Evolutionary conservation across 2,329 filamentous ascomycete species (phyloP), one percentile per base, ranked within the genome.

Genomic region (Ceratocystiopsis sp.): DNA sequence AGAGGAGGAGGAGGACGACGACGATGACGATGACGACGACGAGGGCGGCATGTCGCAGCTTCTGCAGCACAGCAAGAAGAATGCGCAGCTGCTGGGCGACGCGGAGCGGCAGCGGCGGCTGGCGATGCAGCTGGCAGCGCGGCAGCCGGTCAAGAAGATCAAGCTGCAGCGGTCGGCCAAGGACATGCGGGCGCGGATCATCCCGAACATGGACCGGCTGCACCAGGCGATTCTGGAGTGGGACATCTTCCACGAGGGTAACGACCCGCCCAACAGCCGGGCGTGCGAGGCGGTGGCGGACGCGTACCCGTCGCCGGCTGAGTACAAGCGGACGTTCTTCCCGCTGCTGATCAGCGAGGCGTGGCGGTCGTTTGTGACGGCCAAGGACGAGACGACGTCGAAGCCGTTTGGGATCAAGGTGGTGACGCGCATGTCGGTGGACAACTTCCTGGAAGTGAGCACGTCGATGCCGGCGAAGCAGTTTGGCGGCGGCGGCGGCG

Each of bases 211-310:
- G 62, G 80, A 85, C 35, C 69, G 75, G 15, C 64, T 98, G 29
- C 91, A 96, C 57, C 79, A 82, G 53, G 80, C 80, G 16, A 85
- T 98, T 41, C 73, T 98, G 3, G 74, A 81, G 44, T 98, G 91
- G 91, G 84, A 98, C 51, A 93, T 93, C 51, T 98, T 95, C 59
- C 83, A 94, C 54, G 67, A 77, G 38, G 85, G 86, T 25, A 84
- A 87, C 54, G 82, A 87, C 46, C 91, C 91, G 7, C 87, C 91
- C 0, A 79, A 75, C 42, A 75, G 75, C 15, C 77, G 78, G 40
- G 69, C 75, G 38, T 93, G 89, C 55, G 75, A 71, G 39, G 68
- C 75, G 43, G 89, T 98, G 12, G 78, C 80, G 6, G 80, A 84
- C 48, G 75, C 75, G 1, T 98, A 94, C 60, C 60, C 67, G 25